Base-by-base conservation (phyloP, 345 rosid genomes). In the Anacardium occidentale region DNA sequence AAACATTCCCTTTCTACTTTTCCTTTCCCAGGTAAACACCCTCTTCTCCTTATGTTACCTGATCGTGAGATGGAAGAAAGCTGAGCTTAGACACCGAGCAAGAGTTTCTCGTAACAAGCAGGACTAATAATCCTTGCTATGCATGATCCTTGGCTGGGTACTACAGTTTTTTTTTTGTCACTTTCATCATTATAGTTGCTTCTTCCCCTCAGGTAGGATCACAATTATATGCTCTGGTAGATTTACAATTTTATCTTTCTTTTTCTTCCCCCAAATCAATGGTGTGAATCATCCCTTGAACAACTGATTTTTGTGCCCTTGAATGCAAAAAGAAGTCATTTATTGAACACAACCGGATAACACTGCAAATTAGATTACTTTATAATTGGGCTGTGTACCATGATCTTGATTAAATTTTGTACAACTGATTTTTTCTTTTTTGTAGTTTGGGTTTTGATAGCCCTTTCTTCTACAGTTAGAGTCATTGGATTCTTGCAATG, bases 31-130 rank as follows among this genome's bases (percentile, higher is more conserved):
- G 99, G 79, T 93, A 72, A 95, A 92, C 80, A 88, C 94, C 4
- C 94, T 96, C 21, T 87, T 89, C 51, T 84, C 92, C 22, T 80
- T 95, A 62, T 91, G 99, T 81, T 78, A 83, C 81, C 71, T 91
- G 69, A 93, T 95, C 7, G 96, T 95, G 24, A 84, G 82, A 64
- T 95, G 99, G 98, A 95, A 95, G 82, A 91, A 72, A 80, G 98
- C 99, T 5, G 99, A 93, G 82, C 97, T 95, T 45, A 90, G 86
- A 82, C 97, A 95, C 78, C 93, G 90, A 0, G 93, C 98, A 59
- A 88, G 94, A 78, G 77, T 82, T 70, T 80, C 93, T 65, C 93
- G 71, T 62, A 76, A 84, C 54, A 95, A 95, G 86, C 75, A 88
- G 80, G 98, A 95, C 21, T 95, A 85, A 85, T 68, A n/a, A 54